A percentile compares a stretch with the other conserved stretches of the same genome.
These are phyloP conservation scores for Ogataea chonburiensis DNA, from an alignment of 805 yeast genomes.

Conservation along the genomic window DNA sequence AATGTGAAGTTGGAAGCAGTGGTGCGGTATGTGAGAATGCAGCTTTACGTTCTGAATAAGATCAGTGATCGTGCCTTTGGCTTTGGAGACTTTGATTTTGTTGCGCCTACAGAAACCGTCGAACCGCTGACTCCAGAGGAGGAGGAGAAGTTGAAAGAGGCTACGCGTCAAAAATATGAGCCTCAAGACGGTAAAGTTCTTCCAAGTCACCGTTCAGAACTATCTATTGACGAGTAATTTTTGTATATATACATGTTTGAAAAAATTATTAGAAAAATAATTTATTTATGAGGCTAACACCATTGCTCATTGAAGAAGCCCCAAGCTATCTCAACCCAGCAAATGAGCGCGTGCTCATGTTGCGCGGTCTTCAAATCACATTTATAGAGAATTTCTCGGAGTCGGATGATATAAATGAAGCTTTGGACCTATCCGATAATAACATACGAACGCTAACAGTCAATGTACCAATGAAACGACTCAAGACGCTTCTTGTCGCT, in stretches of 20 bases:
- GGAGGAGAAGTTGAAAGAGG: conserved; percentile 49
- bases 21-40: conserved; percentile 87
- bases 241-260: conserved; percentile 9
- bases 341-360: conserved; percentile 40
- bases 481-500: conserved; percentile 57
- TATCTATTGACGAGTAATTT: conserved; percentile 47
- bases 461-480: conserved; percentile 43
- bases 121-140: conserved; percentile 67
- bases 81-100: conserved; percentile 81
- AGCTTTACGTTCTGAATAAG: conserved; percentile 80
- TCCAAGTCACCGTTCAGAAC: conserved; percentile 59
- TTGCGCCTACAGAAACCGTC: conserved; percentile 78
- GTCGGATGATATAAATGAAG: conserved; percentile 43
- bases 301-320: conserved; percentile 48
- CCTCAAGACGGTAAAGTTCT: conserved; percentile 44
- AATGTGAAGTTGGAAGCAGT: conserved; percentile 81
- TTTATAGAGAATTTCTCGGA: conserved; percentile 45
- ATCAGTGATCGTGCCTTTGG: conserved; percentile 92
- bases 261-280: conserved; percentile 2
- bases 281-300: conserved; percentile 52
- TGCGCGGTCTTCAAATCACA: conserved; percentile 41
- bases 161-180: conserved; percentile 54
- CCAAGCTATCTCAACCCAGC: conserved; percentile 51
- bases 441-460: conserved; percentile 54
- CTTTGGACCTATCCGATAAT: conserved; percentile 76